These are phyloP conservation scores for Hura crepitans DNA, from an alignment of 441 rosid genomes.

Conservation along the genomic window DNA sequence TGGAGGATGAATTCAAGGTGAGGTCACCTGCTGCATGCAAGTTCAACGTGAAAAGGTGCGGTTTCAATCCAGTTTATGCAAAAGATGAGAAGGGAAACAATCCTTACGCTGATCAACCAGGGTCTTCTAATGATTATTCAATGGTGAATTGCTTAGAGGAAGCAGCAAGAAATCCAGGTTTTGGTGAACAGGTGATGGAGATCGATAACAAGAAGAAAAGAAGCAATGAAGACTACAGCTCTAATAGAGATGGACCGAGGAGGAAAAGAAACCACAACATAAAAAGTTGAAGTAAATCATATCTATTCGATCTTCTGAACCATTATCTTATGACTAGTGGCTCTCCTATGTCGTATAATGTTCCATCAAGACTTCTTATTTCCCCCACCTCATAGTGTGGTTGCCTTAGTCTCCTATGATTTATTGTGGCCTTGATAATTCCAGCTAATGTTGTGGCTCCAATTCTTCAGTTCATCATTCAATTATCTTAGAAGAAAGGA, in stretches of 20 bases:
- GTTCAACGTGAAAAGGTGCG: conserved; percentile 16
- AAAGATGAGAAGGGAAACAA: conserved; percentile 6
- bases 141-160: not conserved
- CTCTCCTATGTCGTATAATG: no score
- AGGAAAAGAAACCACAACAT: conserved; percentile 2
- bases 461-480: no score
- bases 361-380: no score
- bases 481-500: no score
- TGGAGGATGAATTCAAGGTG: conserved; percentile 12
- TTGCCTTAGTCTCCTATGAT: no score
- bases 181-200: conserved; percentile 7
- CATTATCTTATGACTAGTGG: no score
- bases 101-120: not conserved
- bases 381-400: no score
- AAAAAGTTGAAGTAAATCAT: conserved; percentile 9
- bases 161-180: not conserved
- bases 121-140: not conserved
- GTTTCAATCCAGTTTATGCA: conserved; percentile 15
- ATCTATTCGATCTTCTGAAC: not conserved
- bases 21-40: conserved; percentile 2
- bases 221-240: conserved; percentile 4
- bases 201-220: conserved; percentile 1
- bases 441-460: no score
- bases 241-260: not conserved
- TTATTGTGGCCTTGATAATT: no score